phyloP scores from a whole-genome alignment of 371 early-diverging fungal genomes.

The Mortierella sp. region DNA sequence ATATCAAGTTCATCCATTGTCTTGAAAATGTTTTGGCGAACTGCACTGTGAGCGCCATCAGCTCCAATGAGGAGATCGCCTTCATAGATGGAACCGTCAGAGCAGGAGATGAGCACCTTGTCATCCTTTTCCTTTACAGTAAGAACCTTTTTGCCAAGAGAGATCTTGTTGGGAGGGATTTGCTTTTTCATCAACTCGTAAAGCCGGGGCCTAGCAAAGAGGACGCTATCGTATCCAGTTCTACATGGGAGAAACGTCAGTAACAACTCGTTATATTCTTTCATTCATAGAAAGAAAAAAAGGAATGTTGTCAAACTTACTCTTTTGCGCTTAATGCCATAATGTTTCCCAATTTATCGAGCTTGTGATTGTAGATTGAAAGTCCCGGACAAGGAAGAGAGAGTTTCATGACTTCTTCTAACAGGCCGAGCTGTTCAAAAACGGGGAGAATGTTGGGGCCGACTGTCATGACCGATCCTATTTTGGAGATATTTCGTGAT shows the following conservation, averaged over 20 bases:
- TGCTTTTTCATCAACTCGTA: conserved; percentile 7
- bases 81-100: conserved; percentile 10
- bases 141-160: conserved; percentile 13
- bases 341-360: neutral
- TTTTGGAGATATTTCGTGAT: too few relatives aligned
- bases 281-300: neutral
- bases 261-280: too few relatives aligned
- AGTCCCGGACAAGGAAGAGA: neutral
- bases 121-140: conserved; percentile 5
- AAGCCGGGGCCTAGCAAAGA: conserved; percentile 5
- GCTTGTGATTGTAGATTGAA: neutral
- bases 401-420: conserved; percentile 10
- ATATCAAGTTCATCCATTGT: neutral
- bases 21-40: conserved; percentile 20
- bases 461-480: neutral
- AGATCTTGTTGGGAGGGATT: conserved; percentile 16
- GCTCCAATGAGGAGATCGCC: conserved; percentile 21
- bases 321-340: neutral
- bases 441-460: conserved; percentile 17
- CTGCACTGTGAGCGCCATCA: conserved; percentile 6
- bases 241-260: neutral
- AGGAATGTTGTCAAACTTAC: neutral
- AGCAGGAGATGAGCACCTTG: conserved; percentile 4
- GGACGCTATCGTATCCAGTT: neutral
- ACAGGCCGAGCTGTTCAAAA: conserved; percentile 2